phyloP scores from a whole-genome alignment of 129 eudicot genomes.

The Logfia minima region DNA sequence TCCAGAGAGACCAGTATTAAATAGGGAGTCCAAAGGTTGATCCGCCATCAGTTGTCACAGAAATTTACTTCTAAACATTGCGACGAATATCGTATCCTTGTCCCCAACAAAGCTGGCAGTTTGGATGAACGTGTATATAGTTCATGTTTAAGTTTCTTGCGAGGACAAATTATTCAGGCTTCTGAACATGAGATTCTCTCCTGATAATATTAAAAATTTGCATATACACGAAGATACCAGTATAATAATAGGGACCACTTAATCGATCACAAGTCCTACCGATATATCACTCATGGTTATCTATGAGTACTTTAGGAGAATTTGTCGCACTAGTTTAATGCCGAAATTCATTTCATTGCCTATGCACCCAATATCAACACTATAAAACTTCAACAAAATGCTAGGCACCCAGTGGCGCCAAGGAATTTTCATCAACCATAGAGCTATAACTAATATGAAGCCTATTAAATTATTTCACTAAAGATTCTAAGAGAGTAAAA shows the following conservation, averaged over 20 bases:
- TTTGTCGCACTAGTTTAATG: neutral
- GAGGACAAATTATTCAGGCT: neutral
- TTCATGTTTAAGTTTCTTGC: neutral
- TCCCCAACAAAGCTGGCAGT: neutral
- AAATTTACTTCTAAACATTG: neutral
- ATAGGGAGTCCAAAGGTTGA: neutral
- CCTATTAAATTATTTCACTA: neutral
- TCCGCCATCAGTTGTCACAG: neutral
- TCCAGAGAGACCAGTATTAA: neutral
- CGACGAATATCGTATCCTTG: neutral
- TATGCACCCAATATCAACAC: neutral
- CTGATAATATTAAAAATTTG: too few relatives aligned
- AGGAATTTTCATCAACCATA: conserved; percentile 3
- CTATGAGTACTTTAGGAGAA: neutral
- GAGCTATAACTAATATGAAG: neutral
- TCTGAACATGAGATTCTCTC: neutral
- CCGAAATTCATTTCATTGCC: neutral
- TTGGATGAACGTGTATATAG: neutral
- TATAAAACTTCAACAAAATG: neutral
- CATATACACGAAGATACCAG: neutral
- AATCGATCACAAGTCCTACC: neutral
- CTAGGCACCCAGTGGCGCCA: neutral
- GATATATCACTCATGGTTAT: neutral
- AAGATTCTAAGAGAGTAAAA: neutral
- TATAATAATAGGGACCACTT: neutral